Percentiles rank a stretch among this genome's conserved stretches.
Evolutionary conservation across 140 eudicot species (phyloP).

Genomic region (Erigeron philadelphicus): DNA sequence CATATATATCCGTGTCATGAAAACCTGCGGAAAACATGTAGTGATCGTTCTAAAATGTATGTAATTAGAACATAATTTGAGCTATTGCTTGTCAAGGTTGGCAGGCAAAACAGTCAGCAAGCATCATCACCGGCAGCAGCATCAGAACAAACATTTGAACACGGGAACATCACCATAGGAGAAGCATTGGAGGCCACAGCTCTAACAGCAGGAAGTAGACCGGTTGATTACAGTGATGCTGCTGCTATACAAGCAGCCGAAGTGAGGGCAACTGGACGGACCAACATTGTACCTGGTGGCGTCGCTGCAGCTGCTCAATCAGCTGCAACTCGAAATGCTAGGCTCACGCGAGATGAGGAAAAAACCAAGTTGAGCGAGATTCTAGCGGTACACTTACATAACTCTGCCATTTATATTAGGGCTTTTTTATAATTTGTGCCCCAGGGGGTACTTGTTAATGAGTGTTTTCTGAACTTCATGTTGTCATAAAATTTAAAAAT

Average conservation of each 20-base stretch:
- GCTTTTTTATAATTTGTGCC: too few species aligned
- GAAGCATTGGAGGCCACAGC: conserved; percentile 96
- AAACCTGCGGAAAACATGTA: too few species aligned
- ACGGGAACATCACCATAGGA: conserved; percentile 65
- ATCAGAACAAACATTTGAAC: conserved; percentile 29
- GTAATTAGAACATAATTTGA: too few species aligned
- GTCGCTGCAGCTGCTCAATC: conserved; percentile 98
- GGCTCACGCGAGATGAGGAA: conserved; percentile 62
- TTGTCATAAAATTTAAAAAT: too few species aligned
- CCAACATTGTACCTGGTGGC: conserved; percentile 75
- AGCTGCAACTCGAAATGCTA: conserved; percentile 86
- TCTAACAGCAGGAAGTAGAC: conserved; percentile 66
- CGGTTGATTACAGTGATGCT: conserved; percentile 89
- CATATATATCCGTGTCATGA: too few species aligned
- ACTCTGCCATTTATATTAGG: neutral
- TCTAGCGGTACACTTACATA: conserved; percentile 45
- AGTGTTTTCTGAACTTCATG: too few species aligned
- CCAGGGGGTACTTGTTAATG: too few species aligned
- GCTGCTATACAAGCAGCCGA: conserved; percentile 97
- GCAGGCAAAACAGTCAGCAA: conserved; percentile 23
- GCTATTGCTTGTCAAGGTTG: conserved; percentile 24
- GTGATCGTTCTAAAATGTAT: too few species aligned
- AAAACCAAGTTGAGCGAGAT: conserved; percentile 76
- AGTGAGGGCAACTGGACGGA: conserved; percentile 89
- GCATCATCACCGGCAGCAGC: conserved; percentile 24